Base-by-base conservation (phyloP, 2,329 filamentous ascomycete species). In the Cercospora nicotianae region DNA sequence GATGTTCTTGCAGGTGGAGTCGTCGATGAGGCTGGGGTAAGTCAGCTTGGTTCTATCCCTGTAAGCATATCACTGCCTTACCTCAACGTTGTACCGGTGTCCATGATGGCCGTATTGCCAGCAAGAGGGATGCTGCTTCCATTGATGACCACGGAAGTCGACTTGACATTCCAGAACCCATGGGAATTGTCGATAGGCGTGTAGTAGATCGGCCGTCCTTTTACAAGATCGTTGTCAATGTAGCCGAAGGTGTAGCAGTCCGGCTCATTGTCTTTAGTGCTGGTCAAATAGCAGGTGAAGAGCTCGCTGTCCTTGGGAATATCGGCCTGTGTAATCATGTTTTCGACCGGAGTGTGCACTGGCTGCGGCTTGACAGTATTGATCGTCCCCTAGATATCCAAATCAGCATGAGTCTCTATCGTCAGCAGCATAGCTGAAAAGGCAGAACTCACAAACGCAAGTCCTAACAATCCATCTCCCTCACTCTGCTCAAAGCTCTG, bases 221-320 rank as follows among this genome's bases (percentile, higher is more conserved):
- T 83, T 59, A 91, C 82, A 0, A 86, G 83, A n/a, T 85, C 83
- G 70, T 65, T 61, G 73, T 92, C 90, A 74, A 92, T 89, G 77
- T 83, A 90, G 20, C 90, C 90, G 71, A 92, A 92, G 1, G 90
- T 92, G 80, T 90, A 92, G 81, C 91, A 92, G 0, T 66, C 81
- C 73, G 42, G 76, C 5, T 74, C 71, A 12, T 67, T 67, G 73
- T 89, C 86, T 28, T 85, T 83, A 74, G 81, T 83, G 67, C 84
- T 87, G 70, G 87, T 87, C 57, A 91, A 83, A 66, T 87, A 87
- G 20, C 84, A 87, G 0, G 89, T 91, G 79, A 91, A 91, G 6
- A 91, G 81, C 74, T 87, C 82, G 1, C 83, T 75, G 0, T 80
- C 80, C 58, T 82, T 79, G 3, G 85, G 82, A 66, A 89, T 87